Evolutionary conservation across 2,329 filamentous ascomycete genomes (phyloP), one percentile per base, ranked within the genome.

Genomic region (Epichloe coenophiala): DNA sequence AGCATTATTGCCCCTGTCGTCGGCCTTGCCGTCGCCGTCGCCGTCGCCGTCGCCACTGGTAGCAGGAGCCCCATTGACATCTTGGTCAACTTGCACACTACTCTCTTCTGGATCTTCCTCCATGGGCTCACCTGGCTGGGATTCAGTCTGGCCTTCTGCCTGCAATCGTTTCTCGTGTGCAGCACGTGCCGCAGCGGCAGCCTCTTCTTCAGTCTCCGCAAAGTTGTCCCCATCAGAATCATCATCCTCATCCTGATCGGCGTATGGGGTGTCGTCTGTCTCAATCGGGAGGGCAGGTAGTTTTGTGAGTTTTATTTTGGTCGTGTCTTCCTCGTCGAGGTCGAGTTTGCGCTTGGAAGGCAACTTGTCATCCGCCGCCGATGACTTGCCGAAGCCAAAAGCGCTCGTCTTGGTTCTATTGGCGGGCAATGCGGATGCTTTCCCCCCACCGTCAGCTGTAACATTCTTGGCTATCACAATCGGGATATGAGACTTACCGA

Each of bases 241-340:
- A 49, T 83, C 81, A 49, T 84, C 83, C 45, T 80, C 81, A 51
- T 81, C 80, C 64, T 81, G 76, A 61, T 78, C 76, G 60, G 72
- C 76, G 64, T 81, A 77, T 58, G 77, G 74, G 53, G 75, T 75
- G 63, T 77, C 73, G 56, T 83, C 78, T 54, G 74, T 77, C 61
- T 83, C 78, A 49, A 86, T 72, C 49, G 84, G 78, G 53, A 87
- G 80, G 57, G 84, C 84, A 52, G 91, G 90, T 54, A 98, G 81
- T 69, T 90, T 93, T 63, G 88, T 88, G 57, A 98, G 78, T 71
- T 94, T 96, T 64, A 89, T 86, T 62, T 86, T 83, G 2, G 84
- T 85, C 35, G 81, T 83, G 60, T 95, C 88, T 60, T 96, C 91
- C 61, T 96, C 91, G 54, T 86, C 90, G 59, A 96, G 83, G 58